phyloP scores from a whole-genome alignment of 2,329 filamentous ascomycete genomes.

The Penicillium sp. region DNA sequence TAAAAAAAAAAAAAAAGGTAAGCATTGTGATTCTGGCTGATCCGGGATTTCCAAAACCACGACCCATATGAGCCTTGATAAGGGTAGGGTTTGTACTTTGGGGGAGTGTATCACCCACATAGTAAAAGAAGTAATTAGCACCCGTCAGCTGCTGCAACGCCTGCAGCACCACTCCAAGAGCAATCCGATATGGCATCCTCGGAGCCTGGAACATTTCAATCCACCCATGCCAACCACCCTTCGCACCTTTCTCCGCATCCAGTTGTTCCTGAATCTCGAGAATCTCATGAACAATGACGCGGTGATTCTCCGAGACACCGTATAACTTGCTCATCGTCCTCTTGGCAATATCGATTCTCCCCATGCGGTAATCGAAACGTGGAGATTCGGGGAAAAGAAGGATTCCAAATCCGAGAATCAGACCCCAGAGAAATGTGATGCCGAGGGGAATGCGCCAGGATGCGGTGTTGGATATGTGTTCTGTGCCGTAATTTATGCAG shows the following conservation, averaged over 20 bases:
- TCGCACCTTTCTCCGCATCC: conserved; percentile 51
- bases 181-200: conserved; percentile 50
- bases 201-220: conserved; percentile 50
- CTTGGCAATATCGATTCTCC: conserved; percentile 55
- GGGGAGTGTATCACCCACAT: conserved; percentile 40
- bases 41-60: neutral
- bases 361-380: conserved; percentile 61
- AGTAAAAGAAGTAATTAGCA: conserved; percentile 59
- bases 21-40: neutral
- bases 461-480: conserved; percentile 43
- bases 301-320: conserved; percentile 58
- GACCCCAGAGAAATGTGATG: conserved; percentile 60
- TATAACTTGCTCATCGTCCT: conserved; percentile 59
- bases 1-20: neutral
- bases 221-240: conserved; percentile 41
- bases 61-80: too few relatives aligned
- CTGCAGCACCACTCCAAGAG: conserved; percentile 48
- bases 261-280: conserved; percentile 61
- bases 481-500: conserved; percentile 52
- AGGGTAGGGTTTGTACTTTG: too few relatives aligned
- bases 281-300: conserved; percentile 58
- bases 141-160: conserved; percentile 51
- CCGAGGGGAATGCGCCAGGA: conserved; percentile 58
- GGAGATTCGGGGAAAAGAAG: conserved; percentile 60
- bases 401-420: conserved; percentile 59